Conservation (phyloP, 768 basidiomycete genomes). For the Naganishia friedmannii region DNA sequence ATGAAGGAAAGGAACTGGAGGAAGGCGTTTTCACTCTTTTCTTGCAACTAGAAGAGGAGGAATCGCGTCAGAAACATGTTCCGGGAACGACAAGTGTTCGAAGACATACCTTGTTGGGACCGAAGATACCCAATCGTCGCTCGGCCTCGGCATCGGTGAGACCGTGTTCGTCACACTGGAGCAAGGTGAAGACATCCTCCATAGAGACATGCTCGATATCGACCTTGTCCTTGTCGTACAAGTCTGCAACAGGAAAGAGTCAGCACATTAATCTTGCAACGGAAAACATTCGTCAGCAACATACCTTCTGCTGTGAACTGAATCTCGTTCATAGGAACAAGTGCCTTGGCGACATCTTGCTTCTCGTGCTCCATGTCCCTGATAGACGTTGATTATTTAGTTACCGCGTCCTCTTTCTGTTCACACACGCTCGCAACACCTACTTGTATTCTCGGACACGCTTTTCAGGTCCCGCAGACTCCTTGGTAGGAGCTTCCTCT, state of each 20-base stretch:
- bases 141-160: slow-evolving; percentile 68
- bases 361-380: slow-evolving; percentile 41
- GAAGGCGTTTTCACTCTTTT: slow-evolving; percentile 65
- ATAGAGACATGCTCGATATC: slow-evolving; percentile 95
- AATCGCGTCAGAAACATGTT: neutral
- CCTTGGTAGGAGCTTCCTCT: slow-evolving; percentile 46
- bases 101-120: slow-evolving; percentile 70
- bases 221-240: slow-evolving; percentile 97
- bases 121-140: slow-evolving; percentile 86
- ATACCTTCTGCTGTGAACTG: slow-evolving; percentile 48
- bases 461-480: slow-evolving; percentile 43
- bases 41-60: slow-evolving; percentile 70
- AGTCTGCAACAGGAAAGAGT: slow-evolving; percentile 38
- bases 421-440: neutral
- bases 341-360: slow-evolving; percentile 42
- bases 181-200: slow-evolving; percentile 92
- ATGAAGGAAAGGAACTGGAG: slow-evolving; percentile 96
- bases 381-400: neutral
- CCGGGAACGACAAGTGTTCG: neutral
- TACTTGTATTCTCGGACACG: slow-evolving; percentile 35
- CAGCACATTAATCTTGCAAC: neutral
- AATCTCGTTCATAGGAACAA: slow-evolving; percentile 50
- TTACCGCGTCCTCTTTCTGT: neutral
- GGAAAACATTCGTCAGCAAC: neutral
- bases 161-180: slow-evolving; percentile 83